These are phyloP conservation scores for Solanum ossicruentum DNA, from an alignment of 257 asterid genomes.

Conservation along the genomic window DNA sequence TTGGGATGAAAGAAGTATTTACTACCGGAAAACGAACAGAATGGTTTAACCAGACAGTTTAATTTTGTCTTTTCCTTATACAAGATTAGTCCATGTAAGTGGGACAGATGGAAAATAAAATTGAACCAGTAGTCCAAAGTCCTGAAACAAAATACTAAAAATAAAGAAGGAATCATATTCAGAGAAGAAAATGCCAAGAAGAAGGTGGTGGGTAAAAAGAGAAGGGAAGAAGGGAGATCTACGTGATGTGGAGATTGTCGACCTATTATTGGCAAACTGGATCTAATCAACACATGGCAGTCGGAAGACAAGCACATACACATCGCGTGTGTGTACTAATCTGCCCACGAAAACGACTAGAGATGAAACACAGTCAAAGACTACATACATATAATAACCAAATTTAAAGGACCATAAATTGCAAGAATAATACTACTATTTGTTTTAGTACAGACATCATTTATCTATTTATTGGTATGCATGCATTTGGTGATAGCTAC, in stretches of 20 bases:
- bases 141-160: neutral
- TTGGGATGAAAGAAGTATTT: no score
- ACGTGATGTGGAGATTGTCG: constrained; percentile 3
- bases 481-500: neutral
- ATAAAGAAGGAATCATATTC: constrained; percentile 3
- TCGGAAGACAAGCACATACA: neutral
- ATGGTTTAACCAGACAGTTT: neutral
- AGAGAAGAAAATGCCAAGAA: constrained; percentile 14
- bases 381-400: no score
- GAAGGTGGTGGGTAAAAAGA: neutral
- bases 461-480: neutral
- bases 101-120: neutral
- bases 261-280: neutral
- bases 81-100: neutral
- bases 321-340: constrained; percentile 1
- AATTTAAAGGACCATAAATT: no score
- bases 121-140: neutral
- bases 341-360: neutral
- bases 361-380: constrained; percentile 1
- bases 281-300: neutral
- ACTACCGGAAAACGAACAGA: no score
- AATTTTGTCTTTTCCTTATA: neutral
- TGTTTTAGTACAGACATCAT: no score
- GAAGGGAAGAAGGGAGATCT: neutral
- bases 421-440: no score